A percentile compares a stretch with the other conserved stretches of the same genome.
Conservation (phyloP, 768 basidiomycete genomes). For the Leccinum truebloodii region DNA sequence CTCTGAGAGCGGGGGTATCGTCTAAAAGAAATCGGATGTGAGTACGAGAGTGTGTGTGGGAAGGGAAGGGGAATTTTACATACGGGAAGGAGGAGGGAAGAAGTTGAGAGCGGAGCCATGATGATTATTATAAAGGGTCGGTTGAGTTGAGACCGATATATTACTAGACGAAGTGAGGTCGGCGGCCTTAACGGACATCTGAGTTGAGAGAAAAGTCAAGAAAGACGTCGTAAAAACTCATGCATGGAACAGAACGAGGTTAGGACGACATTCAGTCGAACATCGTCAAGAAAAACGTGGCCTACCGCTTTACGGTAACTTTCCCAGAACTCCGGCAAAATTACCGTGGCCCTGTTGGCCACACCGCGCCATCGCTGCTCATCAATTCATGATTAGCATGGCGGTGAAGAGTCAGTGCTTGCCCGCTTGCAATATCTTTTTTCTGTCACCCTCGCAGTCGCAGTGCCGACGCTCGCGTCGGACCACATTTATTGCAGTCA, state of each 20-base stretch:
- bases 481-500: neutral
- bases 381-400: neutral
- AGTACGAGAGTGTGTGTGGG: conserved; percentile 35
- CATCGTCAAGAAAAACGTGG: conserved; percentile 31
- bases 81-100: conserved; percentile 19
- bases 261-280: conserved; percentile 27
- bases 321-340: conserved; percentile 12
- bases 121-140: conserved; percentile 20
- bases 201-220: conserved; percentile 18
- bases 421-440: neutral
- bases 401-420: neutral
- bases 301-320: conserved; percentile 28
- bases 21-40: conserved; percentile 35
- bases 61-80: conserved; percentile 14
- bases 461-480: neutral
- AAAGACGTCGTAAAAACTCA: conserved; percentile 31
- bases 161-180: conserved; percentile 12
- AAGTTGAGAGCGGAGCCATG: conserved; percentile 10
- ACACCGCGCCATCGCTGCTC: neutral
- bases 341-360: conserved; percentile 1
- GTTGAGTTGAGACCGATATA: conserved; percentile 6
- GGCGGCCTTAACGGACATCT: conserved; percentile 28
- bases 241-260: conserved; percentile 33
- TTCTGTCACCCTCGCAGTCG: conserved; percentile 1
- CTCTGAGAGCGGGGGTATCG: conserved; percentile 13